A percentile compares a stretch with the other conserved stretches of the same genome.
These are phyloP conservation scores for Cytospora mali DNA, from an alignment of 2,329 filamentous ascomycete genomes.

Conservation along the genomic window DNA sequence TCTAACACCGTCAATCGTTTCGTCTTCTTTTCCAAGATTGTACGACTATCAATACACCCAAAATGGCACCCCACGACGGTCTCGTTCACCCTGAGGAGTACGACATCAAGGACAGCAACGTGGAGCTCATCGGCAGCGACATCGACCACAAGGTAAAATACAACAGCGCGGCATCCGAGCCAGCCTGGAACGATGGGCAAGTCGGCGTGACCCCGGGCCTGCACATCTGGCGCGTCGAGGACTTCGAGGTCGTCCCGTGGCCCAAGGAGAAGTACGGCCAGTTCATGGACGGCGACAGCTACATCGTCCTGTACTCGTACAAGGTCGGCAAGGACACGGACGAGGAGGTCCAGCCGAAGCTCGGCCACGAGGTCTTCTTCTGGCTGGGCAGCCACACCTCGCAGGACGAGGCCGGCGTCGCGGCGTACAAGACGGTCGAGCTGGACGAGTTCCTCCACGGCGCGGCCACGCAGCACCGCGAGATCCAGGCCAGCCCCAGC, in stretches of 20 bases:
- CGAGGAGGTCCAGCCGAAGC: slow-evolving; percentile 38
- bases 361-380: slow-evolving; percentile 69
- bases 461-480: slow-evolving; percentile 64
- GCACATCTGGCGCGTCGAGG: slow-evolving; percentile 67
- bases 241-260: slow-evolving; percentile 66
- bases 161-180: slow-evolving; percentile 65
- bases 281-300: slow-evolving; percentile 71
- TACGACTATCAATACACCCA: slow-evolving; percentile 22
- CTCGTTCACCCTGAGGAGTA: slow-evolving; percentile 66
- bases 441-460: slow-evolving; percentile 68
- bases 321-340: slow-evolving; percentile 47
- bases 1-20: too few relatives aligned
- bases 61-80: slow-evolving; percentile 64
- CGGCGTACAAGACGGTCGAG: slow-evolving; percentile 72
- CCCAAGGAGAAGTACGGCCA: slow-evolving; percentile 58
- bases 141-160: slow-evolving; percentile 71
- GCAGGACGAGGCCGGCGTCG: slow-evolving; percentile 69
- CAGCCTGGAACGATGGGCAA: slow-evolving; percentile 64
- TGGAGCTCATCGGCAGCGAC: slow-evolving; percentile 64
- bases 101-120: slow-evolving; percentile 69
- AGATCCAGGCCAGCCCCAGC: slow-evolving; percentile 61
- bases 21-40: too few relatives aligned
- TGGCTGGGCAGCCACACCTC: slow-evolving; percentile 68
- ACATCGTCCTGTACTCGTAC: slow-evolving; percentile 65
- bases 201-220: slow-evolving; percentile 59